These are phyloP conservation scores for Combretum micranthum DNA, from an alignment of 345 rosid species.

Conservation along the genomic window DNA sequence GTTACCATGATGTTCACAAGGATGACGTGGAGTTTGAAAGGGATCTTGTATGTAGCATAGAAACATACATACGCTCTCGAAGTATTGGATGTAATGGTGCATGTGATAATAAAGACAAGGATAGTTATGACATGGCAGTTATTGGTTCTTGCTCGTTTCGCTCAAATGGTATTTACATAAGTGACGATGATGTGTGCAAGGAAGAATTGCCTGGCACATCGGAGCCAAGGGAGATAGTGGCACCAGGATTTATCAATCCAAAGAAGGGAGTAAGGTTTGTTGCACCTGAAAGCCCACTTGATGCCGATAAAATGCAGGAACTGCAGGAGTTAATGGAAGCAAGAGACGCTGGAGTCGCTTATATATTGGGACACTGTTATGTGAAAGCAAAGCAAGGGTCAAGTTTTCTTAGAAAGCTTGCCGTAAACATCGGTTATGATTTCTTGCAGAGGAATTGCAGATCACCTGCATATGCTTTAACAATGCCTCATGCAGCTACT, in stretches of 20 bases:
- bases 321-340: slow-evolving; percentile 72
- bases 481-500: slow-evolving; percentile 72
- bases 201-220: slow-evolving; percentile 42
- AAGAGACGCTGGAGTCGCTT: slow-evolving; percentile 79
- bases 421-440: slow-evolving; percentile 61
- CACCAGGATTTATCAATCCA: slow-evolving; percentile 27
- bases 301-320: slow-evolving; percentile 47
- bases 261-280: slow-evolving; percentile 70
- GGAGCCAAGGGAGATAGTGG: slow-evolving; percentile 41
- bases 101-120: slow-evolving; percentile 22
- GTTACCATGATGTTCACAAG: slow-evolving; percentile 84
- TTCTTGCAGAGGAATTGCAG: slow-evolving; percentile 80
- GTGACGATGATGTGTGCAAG: slow-evolving; percentile 34
- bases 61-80: slow-evolving; percentile 65
- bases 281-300: slow-evolving; percentile 64
- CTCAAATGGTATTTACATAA: slow-evolving; percentile 46
- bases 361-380: slow-evolving; percentile 79
- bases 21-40: slow-evolving; percentile 87
- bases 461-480: slow-evolving; percentile 34
- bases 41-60: slow-evolving; percentile 85
- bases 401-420: slow-evolving; percentile 51
- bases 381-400: slow-evolving; percentile 81
- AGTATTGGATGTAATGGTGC: slow-evolving; percentile 9
- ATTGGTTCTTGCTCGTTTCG: slow-evolving; percentile 72
- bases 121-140: slow-evolving; percentile 56